Base-by-base conservation (phyloP, 1,139 yeast genomes). In the Hansenula anomala region DNA sequence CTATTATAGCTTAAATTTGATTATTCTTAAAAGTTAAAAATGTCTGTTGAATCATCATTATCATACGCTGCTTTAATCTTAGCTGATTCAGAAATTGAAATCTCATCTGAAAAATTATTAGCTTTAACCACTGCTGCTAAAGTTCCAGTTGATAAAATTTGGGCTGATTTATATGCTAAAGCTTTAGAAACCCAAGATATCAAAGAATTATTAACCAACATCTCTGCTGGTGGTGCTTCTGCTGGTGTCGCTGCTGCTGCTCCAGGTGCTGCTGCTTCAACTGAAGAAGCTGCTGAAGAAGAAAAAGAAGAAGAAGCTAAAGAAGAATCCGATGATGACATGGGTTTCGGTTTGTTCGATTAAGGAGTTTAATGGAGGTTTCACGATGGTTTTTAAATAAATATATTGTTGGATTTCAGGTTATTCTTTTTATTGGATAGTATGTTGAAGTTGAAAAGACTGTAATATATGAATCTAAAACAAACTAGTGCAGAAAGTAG, bases 51-150 rank as follows among this genome's bases (percentile, higher is more conserved):
- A 80, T 70, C 88, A 60, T 83, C 89, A 66, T 76, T 84, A 65
- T 80, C 92, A 54, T 84, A 83, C 83, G 92, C 94, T 64, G 88
- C 92, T 63, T 75, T 84, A 66, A 83, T 84, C 75, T 80, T 84
- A 68, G 87, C 92, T 56, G 94, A 84, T 64, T 75, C 92, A 61
- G 92, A 82, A 54, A 69, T 83, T 60, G 90, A 82, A 69, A 78
- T 83, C 73, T 71, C 84, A 51, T 59, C 89, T 56, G 89, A 81
- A 68, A 83, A 83, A 76, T 78, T 84, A 67, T 63, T 74, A 59
- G 71, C 86, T 62, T 73, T 83, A 67, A 71, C 79, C 64, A 58
- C 71, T 53, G 83, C 85, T 60, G 89, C 89, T 57, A 75, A 79
- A 59, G 71, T 81, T 51, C 71, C 71, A 61, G 76, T 83, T 66